These are phyloP conservation scores for Claviceps sp. DNA, from an alignment of 2,329 filamentous ascomycete species.

Conservation along the genomic window DNA sequence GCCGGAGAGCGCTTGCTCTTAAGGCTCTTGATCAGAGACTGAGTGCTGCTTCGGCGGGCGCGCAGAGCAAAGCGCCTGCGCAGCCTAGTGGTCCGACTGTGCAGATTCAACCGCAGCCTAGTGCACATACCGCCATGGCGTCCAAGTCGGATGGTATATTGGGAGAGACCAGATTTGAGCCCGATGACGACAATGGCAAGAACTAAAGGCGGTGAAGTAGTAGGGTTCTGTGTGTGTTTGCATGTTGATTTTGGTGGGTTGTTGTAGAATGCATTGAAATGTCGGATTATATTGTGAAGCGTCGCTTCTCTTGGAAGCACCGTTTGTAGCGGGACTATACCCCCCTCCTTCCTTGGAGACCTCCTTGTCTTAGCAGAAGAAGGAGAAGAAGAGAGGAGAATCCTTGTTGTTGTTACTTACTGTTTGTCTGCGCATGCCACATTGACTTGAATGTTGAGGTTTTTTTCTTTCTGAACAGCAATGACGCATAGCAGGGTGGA, in stretches of 20 bases:
- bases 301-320: background rate
- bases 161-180: constrained; percentile 57
- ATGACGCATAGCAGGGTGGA: no score
- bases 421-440: no score
- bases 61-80: constrained; percentile 15
- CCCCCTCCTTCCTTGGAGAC: background rate
- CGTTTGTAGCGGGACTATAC: background rate
- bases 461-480: no score
- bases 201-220: constrained; percentile 8
- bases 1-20: constrained; percentile 75
- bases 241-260: background rate
- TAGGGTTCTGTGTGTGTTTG: background rate
- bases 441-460: no score
- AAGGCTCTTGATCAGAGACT: constrained; percentile 86
- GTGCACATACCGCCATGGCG: constrained; percentile 44
- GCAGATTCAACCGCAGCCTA: constrained; percentile 41
- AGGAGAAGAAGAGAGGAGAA: no score
- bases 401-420: no score
- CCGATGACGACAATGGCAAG: constrained; percentile 38
- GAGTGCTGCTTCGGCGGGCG: constrained; percentile 59
- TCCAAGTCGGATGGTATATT: constrained; percentile 42
- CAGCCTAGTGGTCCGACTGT: constrained; percentile 40
- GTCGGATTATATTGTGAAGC: background rate
- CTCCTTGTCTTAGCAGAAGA: no score
- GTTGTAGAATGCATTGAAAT: background rate